phyloP scores from a whole-genome alignment of 768 basidiomycete species.

The Hericium alpestre region DNA sequence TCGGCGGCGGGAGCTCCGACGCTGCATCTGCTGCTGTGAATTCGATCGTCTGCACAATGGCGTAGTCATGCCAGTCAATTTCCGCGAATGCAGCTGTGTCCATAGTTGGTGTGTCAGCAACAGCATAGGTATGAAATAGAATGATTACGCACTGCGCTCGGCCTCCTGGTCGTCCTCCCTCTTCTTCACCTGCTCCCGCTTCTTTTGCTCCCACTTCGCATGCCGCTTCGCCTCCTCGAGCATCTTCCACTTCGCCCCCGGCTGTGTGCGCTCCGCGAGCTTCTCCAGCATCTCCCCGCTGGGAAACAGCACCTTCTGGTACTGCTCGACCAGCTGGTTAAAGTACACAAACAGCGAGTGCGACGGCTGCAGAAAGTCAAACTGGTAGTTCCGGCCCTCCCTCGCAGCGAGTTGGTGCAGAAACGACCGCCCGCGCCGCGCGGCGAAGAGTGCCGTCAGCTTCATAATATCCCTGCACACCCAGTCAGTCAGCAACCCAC shows the following conservation, averaged over 20 bases:
- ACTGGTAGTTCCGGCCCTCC: constrained; percentile 94
- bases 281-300: constrained; percentile 61
- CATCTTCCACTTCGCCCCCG: constrained; percentile 64
- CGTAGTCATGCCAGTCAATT: constrained; percentile 99
- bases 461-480: constrained; percentile 80
- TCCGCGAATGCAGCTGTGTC: constrained; percentile 82
- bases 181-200: constrained; percentile 76
- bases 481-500: background rate
- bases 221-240: constrained; percentile 67
- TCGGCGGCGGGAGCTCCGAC: constrained; percentile 90
- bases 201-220: constrained; percentile 82
- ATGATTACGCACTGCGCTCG: constrained; percentile 60
- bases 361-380: constrained; percentile 91
- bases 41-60: constrained; percentile 95
- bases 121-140: background rate
- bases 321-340: constrained; percentile 94
- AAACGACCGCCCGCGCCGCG: constrained; percentile 81
- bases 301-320: constrained; percentile 82
- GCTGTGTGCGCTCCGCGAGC: constrained; percentile 53
- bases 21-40: constrained; percentile 89
- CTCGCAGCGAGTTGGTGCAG: constrained; percentile 73
- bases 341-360: constrained; percentile 96
- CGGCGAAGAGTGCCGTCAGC: constrained; percentile 91
- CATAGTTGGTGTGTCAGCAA: constrained; percentile 8
- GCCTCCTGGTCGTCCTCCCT: constrained; percentile 88